Conservation (phyloP, 2,329 filamentous ascomycete genomes). For the Colletotrichum sp. region DNA sequence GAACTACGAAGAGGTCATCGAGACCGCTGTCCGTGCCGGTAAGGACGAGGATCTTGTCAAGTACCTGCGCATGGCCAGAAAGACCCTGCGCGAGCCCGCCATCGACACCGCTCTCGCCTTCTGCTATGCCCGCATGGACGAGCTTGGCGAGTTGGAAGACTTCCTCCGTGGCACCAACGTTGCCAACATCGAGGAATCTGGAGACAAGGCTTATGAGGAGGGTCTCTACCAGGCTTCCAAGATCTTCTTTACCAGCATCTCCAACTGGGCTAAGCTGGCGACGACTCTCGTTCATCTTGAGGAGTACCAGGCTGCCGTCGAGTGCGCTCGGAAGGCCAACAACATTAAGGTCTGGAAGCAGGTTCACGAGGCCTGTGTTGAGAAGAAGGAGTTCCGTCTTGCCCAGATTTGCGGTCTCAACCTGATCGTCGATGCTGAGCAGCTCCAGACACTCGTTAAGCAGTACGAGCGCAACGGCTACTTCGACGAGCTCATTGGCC, state of each 20-base stretch:
- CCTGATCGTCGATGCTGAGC: slow-evolving; percentile 96
- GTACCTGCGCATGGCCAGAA: slow-evolving; percentile 95
- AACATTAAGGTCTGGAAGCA: slow-evolving; percentile 99
- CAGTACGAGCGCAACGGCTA: slow-evolving; percentile 97
- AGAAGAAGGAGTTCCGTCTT: slow-evolving; percentile 98
- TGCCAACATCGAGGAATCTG: slow-evolving; percentile 93
- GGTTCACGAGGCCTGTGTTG: slow-evolving; percentile 94
- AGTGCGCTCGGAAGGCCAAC: slow-evolving; percentile 97
- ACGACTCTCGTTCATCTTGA: slow-evolving; percentile 96
- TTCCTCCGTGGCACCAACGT: slow-evolving; percentile 94
- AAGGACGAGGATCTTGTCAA: slow-evolving; percentile 99
- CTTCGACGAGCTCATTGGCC: slow-evolving; percentile 95
- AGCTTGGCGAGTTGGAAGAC: slow-evolving; percentile 92
- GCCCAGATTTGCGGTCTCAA: slow-evolving; percentile 99
- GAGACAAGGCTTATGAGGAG: slow-evolving; percentile 97
- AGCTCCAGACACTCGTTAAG: slow-evolving; percentile 89
- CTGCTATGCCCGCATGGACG: slow-evolving; percentile 89
- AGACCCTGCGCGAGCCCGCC: slow-evolving; percentile 90
- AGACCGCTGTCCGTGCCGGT: slow-evolving; percentile 91
- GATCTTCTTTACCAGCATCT: slow-evolving; percentile 96
- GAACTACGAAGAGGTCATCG: slow-evolving; percentile 96
- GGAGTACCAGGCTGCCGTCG: slow-evolving; percentile 96
- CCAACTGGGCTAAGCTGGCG: slow-evolving; percentile 98
- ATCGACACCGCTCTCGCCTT: slow-evolving; percentile 96
- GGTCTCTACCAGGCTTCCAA: slow-evolving; percentile 95